Base-by-base conservation (phyloP, 129 eudicot genomes). In the Sambucus nigra region DNA sequence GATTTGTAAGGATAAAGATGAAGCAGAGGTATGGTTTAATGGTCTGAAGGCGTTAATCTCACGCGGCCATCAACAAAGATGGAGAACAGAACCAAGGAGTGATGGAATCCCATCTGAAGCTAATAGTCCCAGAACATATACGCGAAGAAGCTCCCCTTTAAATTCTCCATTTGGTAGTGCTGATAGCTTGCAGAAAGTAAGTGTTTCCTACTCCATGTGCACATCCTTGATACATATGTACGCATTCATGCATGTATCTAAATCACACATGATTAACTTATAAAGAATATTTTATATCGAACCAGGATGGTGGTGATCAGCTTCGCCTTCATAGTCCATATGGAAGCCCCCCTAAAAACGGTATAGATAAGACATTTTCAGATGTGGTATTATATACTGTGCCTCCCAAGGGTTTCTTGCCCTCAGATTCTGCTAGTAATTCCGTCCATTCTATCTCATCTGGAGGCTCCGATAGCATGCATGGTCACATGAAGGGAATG, bases 1-100 rank as follows among this genome's bases (percentile, higher is more conserved):
- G 99, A 91, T 91, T 47, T 91, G 99, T 69, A 86, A 91, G 80
- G 99, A 91, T 63, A 91, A 91, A 73, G 99, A 91, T 69, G 99
- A 91, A 82, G 95, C 95, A 2, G 99, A 91, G 67, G 94, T 91
- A 51, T 91, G 99, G 99, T 91, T 91, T 86, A 91, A 95, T 70
- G 99, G 99, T 54, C 86, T 91, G 25, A 91, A 91, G 75, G 87
- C 95, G 60, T 68, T 91, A 68, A 80, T 91, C 53, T 80, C 99
- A 57, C 83, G 82, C 35, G 74, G 84, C 40, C 94, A 82, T 74
- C 94, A 91, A 51, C 71, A 89, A 25, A 91, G 80, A 68, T 82
- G 95, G 91, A 86, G 91, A 79, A 74, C 94, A 45, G 99, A 86
- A 72, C 76, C 99, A 58, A 91, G 98, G 73, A 91, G 95, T 70